phyloP scores from a whole-genome alignment of 352 stramenopile genomes.

The Globisporangium middletonii region DNA sequence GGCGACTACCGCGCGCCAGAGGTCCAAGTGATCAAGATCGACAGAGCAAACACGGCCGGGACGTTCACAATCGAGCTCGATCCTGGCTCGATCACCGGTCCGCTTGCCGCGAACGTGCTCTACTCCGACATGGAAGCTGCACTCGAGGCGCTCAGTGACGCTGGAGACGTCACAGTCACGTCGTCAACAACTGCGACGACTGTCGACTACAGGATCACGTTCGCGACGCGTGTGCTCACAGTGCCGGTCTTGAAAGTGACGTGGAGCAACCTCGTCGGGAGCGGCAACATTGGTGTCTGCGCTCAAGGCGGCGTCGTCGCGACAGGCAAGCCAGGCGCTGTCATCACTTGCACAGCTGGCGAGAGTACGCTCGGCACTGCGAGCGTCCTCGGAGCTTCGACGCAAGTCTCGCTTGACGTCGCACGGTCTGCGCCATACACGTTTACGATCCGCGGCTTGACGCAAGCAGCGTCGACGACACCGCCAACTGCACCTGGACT shows the following conservation, averaged over 20 bases:
- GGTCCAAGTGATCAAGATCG: conserved; percentile 85
- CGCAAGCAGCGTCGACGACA: conserved; percentile 23
- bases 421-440: conserved; percentile 37
- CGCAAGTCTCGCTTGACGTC: conserved; percentile 44
- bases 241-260: conserved; percentile 34
- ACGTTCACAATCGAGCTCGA: conserved; percentile 79
- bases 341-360: conserved; percentile 36
- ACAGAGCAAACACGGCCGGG: conserved; percentile 62
- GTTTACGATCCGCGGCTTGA: conserved; percentile 46
- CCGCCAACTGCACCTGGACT: conserved; percentile 28
- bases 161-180: conserved; percentile 75
- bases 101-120: conserved; percentile 42
- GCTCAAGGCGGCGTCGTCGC: conserved; percentile 23
- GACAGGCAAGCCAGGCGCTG: conserved; percentile 23
- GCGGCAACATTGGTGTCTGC: conserved; percentile 42
- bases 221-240: conserved; percentile 32
- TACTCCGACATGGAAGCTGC: conserved; percentile 76
- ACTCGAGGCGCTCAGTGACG: conserved; percentile 67
- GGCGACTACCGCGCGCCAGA: conserved; percentile 41
- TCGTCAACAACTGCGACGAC: conserved; percentile 21
- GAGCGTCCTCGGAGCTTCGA: conserved; percentile 24
- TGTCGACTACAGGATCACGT: conserved; percentile 47
- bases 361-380: conserved; percentile 39
- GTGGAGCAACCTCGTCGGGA: conserved; percentile 25
- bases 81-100: conserved; percentile 32